These are phyloP conservation scores for Linum tenue DNA, from an alignment of 345 rosid genomes.

Conservation along the genomic window DNA sequence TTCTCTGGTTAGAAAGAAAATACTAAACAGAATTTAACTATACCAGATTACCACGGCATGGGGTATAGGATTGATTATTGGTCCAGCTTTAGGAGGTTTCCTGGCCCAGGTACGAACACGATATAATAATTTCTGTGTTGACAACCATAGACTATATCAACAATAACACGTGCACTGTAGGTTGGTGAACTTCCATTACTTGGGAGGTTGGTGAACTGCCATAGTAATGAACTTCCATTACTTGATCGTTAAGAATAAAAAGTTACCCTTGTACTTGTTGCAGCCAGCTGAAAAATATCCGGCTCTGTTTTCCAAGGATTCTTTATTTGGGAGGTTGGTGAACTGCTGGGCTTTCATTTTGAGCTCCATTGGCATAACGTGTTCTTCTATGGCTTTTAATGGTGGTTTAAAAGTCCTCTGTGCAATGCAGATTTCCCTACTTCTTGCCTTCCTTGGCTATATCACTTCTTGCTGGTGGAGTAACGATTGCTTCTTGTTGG, in stretches of 20 bases:
- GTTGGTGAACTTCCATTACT: too few species aligned
- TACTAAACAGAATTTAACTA: background rate
- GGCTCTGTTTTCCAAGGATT: constrained; percentile 33
- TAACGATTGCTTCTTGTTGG: constrained; percentile 33
- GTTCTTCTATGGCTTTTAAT: background rate
- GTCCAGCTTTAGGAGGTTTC: constrained; percentile 83
- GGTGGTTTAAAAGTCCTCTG: constrained; percentile 10
- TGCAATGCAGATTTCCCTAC: constrained; percentile 57
- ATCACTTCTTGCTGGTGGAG: constrained; percentile 45
- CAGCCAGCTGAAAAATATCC: constrained; percentile 78
- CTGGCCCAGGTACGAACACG: constrained; percentile 52
- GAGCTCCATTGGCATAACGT: background rate
- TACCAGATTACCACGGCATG: constrained; percentile 65
- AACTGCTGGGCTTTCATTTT: background rate
- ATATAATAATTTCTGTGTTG: background rate
- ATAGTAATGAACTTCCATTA: too few species aligned
- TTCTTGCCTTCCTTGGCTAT: constrained; percentile 64
- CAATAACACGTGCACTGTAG: background rate
- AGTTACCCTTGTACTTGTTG: constrained; percentile 1
- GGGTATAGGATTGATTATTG: constrained; percentile 69
- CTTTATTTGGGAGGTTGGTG: constrained; percentile 56
- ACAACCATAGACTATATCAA: too few species aligned
- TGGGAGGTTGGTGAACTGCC: too few species aligned
- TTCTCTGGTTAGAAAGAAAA: background rate
- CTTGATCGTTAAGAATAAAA: too few species aligned